Evolutionary conservation across 2,329 filamentous ascomycete genomes (phyloP).

Genomic region (Verticillium tricorpus): DNA sequence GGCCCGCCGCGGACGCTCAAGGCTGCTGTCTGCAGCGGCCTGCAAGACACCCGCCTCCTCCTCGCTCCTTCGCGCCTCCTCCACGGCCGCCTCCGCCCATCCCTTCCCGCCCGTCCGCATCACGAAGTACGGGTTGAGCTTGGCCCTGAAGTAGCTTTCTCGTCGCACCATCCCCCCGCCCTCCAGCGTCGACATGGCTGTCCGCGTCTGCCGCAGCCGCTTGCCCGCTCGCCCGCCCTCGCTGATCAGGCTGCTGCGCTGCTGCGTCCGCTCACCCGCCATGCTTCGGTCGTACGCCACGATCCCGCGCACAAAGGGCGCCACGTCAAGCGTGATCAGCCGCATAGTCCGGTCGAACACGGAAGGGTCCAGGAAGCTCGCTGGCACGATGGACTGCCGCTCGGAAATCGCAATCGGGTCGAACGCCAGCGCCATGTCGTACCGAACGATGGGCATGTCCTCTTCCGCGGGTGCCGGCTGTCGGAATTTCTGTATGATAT

Average conservation of each 20-base stretch:
- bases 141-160: conserved; percentile 67
- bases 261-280: conserved; percentile 58
- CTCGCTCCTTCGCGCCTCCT: conserved; percentile 1
- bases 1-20: background rate
- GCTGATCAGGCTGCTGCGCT: conserved; percentile 57
- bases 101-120: conserved; percentile 55
- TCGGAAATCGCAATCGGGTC: conserved; percentile 53
- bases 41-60: background rate
- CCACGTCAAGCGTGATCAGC: conserved; percentile 70
- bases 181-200: conserved; percentile 72
- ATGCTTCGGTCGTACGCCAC: conserved; percentile 69
- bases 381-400: conserved; percentile 28
- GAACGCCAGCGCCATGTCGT: conserved; percentile 55
- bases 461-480: conserved; percentile 23
- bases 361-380: conserved; percentile 56
- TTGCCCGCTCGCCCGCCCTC: conserved; percentile 45
- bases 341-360: conserved; percentile 69
- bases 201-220: conserved; percentile 65
- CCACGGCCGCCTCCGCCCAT: conserved; percentile 27
- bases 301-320: conserved; percentile 86
- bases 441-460: conserved; percentile 33
- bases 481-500: background rate
- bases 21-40: background rate
- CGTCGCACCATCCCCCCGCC: conserved; percentile 66
- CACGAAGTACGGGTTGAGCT: conserved; percentile 56